Evolutionary conservation across 176 grass and related monocot genomes (phyloP), one percentile per base, ranked within the genome.

Genomic region (Triticum timopheevii): DNA sequence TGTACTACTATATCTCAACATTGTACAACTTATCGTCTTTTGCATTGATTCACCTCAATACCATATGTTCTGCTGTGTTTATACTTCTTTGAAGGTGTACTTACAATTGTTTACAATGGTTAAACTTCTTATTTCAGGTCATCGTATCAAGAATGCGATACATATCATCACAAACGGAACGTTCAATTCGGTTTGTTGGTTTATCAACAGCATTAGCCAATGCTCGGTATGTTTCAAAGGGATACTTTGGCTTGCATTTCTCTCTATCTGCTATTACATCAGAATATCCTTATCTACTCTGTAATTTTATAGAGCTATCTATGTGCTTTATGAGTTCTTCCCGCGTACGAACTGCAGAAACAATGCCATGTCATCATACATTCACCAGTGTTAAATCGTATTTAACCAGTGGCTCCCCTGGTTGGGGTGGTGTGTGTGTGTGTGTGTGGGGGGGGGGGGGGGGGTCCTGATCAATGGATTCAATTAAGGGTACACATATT

Each of bases 101-200:
- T 75, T 78, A 36, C 63, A 86, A 39, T 82, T 78, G 8, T 65
- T 90, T 87, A 84, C 11, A 15, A 88, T 84, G 27, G 65, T 40
- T 23, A 35, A 62, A 10, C 45, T 56, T 89, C 73, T 16, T 23
- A 52, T 70, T 93, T 89, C 88, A 98, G 96, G 93, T 98, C 39
- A 98, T 98, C 71, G 93, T 98, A 83, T 98, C 96, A 73, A 96
- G 96, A 89, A 98, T 98, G 93, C 88, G 96, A 90, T 98, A 98
- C 66, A 98, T 98, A 83, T 98, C 96, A 34, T 98, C 93, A 69
- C 93, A 96, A 74, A 98, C 96, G 45, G 88, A 95, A 19, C 92
- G 90, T 56, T 86, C 88, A 62, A 91, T 98, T 92, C 91, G 93
- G 8, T 96, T 98, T 94, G 92, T 98, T 75, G 93, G 93, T 82